Percentiles rank a stretch among this genome's conserved stretches.
These are phyloP conservation scores for Meyerozyma smithsonii DNA, from an alignment of 1,139 yeast genomes.

Conservation along the genomic window DNA sequence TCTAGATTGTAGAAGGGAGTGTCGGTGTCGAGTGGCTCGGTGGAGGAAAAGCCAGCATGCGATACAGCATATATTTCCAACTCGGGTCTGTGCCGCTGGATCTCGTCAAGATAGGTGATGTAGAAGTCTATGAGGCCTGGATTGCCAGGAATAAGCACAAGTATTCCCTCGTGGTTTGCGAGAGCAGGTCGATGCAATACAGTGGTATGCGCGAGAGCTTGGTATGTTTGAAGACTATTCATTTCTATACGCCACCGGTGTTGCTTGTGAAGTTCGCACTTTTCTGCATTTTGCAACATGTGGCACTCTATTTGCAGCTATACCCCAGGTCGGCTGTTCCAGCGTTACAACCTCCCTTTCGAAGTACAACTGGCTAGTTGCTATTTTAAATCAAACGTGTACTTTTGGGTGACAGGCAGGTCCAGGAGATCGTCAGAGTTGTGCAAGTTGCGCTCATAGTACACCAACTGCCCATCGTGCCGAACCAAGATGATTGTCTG, in stretches of 20 bases:
- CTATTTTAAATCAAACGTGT: conserved; percentile 3
- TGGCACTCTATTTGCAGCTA: too few relatives aligned
- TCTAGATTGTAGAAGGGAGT: conserved; percentile 30
- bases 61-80: conserved; percentile 50
- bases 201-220: conserved; percentile 22
- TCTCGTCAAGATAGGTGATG: conserved; percentile 39
- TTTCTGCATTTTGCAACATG: too few relatives aligned
- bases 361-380: conserved; percentile 2
- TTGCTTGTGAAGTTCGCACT: not conserved
- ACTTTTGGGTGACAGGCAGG: not conserved
- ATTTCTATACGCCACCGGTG: not conserved
- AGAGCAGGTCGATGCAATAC: conserved; percentile 20
- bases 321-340: too few relatives aligned
- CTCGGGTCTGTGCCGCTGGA: conserved; percentile 40
- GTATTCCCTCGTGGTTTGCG: conserved; percentile 15
- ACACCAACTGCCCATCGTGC: conserved; percentile 38
- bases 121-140: conserved; percentile 64
- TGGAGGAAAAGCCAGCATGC: conserved; percentile 49
- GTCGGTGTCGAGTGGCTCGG: conserved; percentile 11
- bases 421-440: conserved; percentile 18
- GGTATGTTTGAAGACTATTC: conserved; percentile 11
- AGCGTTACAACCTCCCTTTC: not conserved
- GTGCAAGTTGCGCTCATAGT: conserved; percentile 36
- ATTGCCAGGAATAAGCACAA: conserved; percentile 63
- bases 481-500: conserved; percentile 72